Evolutionary conservation across 768 basidiomycete species (phyloP), one percentile per base, ranked within the genome.

Genomic region (Pleurotus ostreatus): DNA sequence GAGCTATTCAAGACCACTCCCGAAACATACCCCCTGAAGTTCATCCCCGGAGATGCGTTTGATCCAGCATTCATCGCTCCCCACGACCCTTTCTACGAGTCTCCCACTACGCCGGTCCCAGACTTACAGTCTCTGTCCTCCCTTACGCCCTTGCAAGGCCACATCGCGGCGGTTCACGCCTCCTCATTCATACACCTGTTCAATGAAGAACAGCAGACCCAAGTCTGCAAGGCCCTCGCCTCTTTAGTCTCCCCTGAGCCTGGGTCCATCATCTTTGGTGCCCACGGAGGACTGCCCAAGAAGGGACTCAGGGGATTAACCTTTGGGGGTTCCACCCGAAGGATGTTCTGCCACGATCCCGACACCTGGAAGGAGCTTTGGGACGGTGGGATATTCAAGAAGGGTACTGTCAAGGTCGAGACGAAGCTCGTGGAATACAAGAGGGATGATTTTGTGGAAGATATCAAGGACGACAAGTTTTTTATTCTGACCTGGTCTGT

Each of bases 171-270:
- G 4, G 79, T 85, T 16, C 77, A 82, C 61, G 75, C 77, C 1
- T 70, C 75, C 11, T 66, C 76, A 5, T 69, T 85, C 64, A 84
- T 86, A 60, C 82, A 82, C 59, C 72, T 83, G 26, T 84, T 84
- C 63, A 57, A 62, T 54, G 69, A 70, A 45, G 67, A 59, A 15
- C 52, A 67, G 25, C 81, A 83, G 59, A 57, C 66, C 8, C 60
- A 72, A 37, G 66, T 83, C 47, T 81, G 76, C 2, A 67, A 64
- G 15, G 65, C 67, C 6, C 62, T 82, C 23, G 78, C 74, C 1
- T 68, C 68, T 6, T 63, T 82, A 4, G 70, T 81, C n/a, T 69
- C 73, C 0, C 73, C 72, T 2, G 61, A 62, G 22, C 71, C 75
- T 1, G 80, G 79, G 2, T 78, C 79, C 1, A 59, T 78, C 20